Conservation (phyloP, 495 filamentous ascomycete genomes). For the Xylaria intraflava region DNA sequence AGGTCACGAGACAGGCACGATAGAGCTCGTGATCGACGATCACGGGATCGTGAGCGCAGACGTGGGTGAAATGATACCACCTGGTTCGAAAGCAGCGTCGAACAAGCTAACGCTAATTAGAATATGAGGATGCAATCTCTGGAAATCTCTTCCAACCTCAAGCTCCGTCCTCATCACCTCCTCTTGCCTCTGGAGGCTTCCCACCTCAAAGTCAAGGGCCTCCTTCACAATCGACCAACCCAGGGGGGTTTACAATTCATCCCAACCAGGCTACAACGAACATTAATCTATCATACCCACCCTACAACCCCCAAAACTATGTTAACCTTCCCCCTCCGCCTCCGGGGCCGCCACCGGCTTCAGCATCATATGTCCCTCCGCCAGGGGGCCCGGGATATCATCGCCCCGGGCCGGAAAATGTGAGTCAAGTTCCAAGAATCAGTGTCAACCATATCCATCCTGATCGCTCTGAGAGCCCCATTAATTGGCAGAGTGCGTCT, state of each 20-base stretch:
- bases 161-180: conserved; percentile 39
- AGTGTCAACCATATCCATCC: conserved; percentile 20
- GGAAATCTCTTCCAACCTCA: conserved; percentile 29
- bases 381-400: conserved; percentile 20
- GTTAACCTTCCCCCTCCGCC: conserved; percentile 30
- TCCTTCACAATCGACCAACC: conserved; percentile 14
- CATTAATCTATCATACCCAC: conserved; percentile 21
- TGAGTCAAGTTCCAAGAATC: conserved; percentile 27
- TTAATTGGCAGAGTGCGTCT: conserved; percentile 32
- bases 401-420: conserved; percentile 28
- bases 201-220: conserved; percentile 22
- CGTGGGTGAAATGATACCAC: conserved; percentile 27
- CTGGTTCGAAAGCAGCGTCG: neutral
- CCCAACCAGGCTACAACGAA: conserved; percentile 32
- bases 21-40: conserved; percentile 20
- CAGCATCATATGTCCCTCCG: conserved; percentile 18
- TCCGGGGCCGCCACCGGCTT: conserved; percentile 27
- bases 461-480: conserved; percentile 24
- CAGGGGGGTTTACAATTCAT: conserved; percentile 35
- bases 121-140: conserved; percentile 36
- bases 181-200: conserved; percentile 48
- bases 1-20: conserved; percentile 16
- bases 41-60: conserved; percentile 36
- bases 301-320: conserved; percentile 36
- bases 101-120: conserved; percentile 21